Evolutionary conservation across 306 rosid species (phyloP).

Genomic region (Hippophae gyantsensis): DNA sequence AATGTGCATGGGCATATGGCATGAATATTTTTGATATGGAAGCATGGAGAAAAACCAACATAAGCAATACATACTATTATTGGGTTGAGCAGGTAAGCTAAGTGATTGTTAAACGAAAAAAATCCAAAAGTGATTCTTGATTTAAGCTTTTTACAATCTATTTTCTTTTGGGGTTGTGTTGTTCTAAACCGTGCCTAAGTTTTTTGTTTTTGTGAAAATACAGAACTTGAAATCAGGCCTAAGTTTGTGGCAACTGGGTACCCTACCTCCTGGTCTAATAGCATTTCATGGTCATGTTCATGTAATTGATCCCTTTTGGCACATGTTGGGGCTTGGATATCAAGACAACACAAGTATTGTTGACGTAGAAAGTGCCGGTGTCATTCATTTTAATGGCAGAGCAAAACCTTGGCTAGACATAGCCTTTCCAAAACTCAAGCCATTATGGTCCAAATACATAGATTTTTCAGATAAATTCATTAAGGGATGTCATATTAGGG

Average conservation of each 20-base stretch:
- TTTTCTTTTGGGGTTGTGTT: no score
- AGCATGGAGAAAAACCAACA: conserved; percentile 96
- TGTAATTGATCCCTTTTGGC: conserved; percentile 89
- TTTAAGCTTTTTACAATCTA: no score
- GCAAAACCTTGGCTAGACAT: conserved; percentile 99
- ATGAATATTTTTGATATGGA: conserved; percentile 94
- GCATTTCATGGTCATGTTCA: conserved; percentile 93
- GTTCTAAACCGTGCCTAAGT: no score
- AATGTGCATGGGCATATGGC: conserved; percentile 99
- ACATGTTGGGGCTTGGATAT: conserved; percentile 93
- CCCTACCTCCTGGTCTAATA: conserved; percentile 96
- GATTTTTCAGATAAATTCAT: conserved; percentile 88
- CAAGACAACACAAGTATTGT: conserved; percentile 71
- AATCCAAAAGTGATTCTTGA: no score
- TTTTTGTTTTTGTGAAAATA: conserved; percentile 7
- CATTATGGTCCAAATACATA: conserved; percentile 73
- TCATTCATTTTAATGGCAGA: conserved; percentile 91
- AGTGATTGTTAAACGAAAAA: no score
- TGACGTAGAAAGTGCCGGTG: conserved; percentile 77
- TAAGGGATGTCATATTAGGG: conserved; percentile 74
- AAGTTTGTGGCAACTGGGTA: conserved; percentile 97
- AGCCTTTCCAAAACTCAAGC: conserved; percentile 73
- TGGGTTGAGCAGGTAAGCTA: no score
- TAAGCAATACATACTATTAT: conserved; percentile 62
- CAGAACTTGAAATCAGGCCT: conserved; percentile 96